Base-by-base conservation (phyloP, 495 filamentous ascomycete genomes). In the Trichocladium uniseriatum region DNA sequence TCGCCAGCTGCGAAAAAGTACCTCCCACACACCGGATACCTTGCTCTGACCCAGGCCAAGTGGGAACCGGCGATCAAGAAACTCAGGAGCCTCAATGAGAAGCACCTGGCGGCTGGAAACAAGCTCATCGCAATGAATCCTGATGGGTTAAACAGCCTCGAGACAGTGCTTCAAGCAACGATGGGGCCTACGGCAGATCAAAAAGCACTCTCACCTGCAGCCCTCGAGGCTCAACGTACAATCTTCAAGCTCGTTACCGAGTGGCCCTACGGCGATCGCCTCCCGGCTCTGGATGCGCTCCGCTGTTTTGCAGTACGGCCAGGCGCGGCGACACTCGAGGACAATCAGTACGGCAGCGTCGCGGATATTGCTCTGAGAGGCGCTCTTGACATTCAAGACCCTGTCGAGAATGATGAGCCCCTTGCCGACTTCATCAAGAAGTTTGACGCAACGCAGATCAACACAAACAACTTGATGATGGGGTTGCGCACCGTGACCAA, bases 241-340 rank as follows among this genome's bases (percentile, higher is more conserved):
- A 62, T 89, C 13, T 67, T 85, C 52, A 84, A 78, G 52, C 67
- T 92, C 48, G 71, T 78, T 11, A 87, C 85, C 5, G 57, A 63
- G 13, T 97, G 94, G 94, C 83, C 89, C 6, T 78, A 80, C 18
- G 68, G 78, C 19, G 81, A 86, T 49, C 80, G 88, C 40, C 76
- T 99, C 3, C 87, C 94, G 3, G 86, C 78, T 11, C 74, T 97
- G 37, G 94, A 96, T 68, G 72, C 95, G 15, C 75, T 96, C 1
- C 87, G 91, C 18, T 76, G 91, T 31, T 69, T 92, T 16, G 82
- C 85, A 2, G 80, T 81, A 19, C 80, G 80, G 19, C 77, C 86
- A 2, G 65, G 68, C 22, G 69, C 73, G n/a, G 81, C 86, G 7
- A 71, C 75, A 6, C 76, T 76, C 49, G 56, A 62, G 2, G 64